A percentile compares a stretch with the other conserved stretches of the same genome.
Evolutionary conservation across 2,329 filamentous ascomycete genomes (phyloP).

Genomic region (Claviceps purpurea): DNA sequence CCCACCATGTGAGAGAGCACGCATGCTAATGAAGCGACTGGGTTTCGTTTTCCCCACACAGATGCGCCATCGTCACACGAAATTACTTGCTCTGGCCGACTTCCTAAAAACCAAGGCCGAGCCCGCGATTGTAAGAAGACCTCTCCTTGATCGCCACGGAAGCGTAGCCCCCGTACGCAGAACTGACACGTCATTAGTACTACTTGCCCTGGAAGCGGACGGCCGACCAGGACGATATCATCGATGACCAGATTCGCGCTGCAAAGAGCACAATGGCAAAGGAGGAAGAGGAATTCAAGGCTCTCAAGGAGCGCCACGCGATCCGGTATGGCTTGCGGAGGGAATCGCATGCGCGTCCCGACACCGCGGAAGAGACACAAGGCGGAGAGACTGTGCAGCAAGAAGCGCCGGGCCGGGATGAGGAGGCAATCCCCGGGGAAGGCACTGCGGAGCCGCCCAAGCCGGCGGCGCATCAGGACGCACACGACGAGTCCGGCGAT

Average conservation of each 20-base stretch:
- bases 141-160: not conserved
- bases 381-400: not conserved
- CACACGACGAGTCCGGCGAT: conserved; percentile 60
- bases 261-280: conserved; percentile 48
- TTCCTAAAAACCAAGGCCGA: conserved; percentile 59
- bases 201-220: conserved; percentile 75
- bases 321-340: conserved; percentile 13
- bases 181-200: conserved; percentile 39
- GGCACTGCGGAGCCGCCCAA: not conserved
- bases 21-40: no score
- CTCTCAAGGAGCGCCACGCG: conserved; percentile 26
- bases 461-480: conserved; percentile 21
- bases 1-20: not conserved
- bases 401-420: not conserved
- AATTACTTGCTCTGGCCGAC: conserved; percentile 56
- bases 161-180: not conserved
- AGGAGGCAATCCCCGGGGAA: not conserved
- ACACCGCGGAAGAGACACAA: conserved; percentile 21
- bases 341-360: conserved; percentile 3
- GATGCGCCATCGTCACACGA: conserved; percentile 65
- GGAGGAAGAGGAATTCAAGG: conserved; percentile 52
- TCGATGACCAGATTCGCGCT: conserved; percentile 57
- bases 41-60: conserved; percentile 20
- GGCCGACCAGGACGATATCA: conserved; percentile 52
- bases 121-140: conserved; percentile 55